Evolutionary conservation across 805 yeast genomes (phyloP), one percentile per base, ranked within the genome.

Genomic region (Saccharomycopsis malanga): DNA sequence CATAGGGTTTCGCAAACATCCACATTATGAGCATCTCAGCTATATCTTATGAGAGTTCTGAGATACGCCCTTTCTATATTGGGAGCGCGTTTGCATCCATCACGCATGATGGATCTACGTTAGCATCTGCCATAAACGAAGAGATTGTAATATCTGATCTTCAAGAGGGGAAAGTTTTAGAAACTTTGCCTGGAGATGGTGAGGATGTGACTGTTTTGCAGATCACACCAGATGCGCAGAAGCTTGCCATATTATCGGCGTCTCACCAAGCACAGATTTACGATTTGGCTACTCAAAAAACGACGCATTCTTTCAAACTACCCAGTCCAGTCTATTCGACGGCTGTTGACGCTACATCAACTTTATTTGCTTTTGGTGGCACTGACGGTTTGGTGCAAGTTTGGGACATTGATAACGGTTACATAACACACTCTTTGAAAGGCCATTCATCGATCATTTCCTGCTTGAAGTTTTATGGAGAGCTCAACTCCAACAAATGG

Each of bases 361-460:
- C 95, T 2, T 69, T 93, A 32, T 77, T 89, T 58, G 95, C 96
- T 17, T 81, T 93, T 59, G 99, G 99, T 34, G 88, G 95, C 40
- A 84, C 97, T 0, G 98, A 93, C 63, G 98, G 98, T 41, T 75
- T 80, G 36, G 83, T 89, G 15, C 80, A 86, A 39, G 94, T 93
- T 1, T 88, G 95, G 83, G 99, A 93, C 63, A 73, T 93, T 32
- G 89, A 80, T 54, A 88, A 88, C 30, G 89, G 93, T 1, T 87
- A 74, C 54, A 77, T 83, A 2, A 93, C 98, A 0, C 98, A 93
- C 64, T 80, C 87, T 12, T 73, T 93, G 48, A 83, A 85, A 62
- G 98, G 98, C 1, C 99, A 93, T 62, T 95, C 96, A 18, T 52
- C 60, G 1, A 48, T 45, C 25, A 48, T 51, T 27, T 48, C 54